phyloP scores from a whole-genome alignment of 1,139 yeast species.

The Wickerhamomyces sp. region DNA sequence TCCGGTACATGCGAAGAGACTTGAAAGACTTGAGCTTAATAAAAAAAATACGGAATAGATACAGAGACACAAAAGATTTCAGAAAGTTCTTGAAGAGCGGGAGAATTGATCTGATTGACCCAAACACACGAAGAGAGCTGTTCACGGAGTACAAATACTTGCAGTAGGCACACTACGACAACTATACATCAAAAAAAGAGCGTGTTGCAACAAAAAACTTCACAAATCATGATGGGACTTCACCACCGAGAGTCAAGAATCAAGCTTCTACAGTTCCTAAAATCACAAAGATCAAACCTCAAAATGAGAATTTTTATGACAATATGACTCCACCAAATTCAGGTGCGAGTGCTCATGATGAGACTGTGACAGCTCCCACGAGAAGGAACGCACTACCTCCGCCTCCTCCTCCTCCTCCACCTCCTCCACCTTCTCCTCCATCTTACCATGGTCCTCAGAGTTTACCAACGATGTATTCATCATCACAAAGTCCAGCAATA shows the following conservation, averaged over 20 bases:
- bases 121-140: conserved; percentile 7
- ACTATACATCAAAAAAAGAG: conserved; percentile 17
- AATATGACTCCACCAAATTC: not conserved
- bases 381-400: not conserved
- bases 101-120: conserved; percentile 18
- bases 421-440: not conserved
- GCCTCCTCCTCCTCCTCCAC: not conserved
- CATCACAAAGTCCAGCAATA: not conserved
- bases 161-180: conserved; percentile 15
- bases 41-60: conserved; percentile 13
- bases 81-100: conserved; percentile 17
- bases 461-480: not conserved
- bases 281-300: not conserved
- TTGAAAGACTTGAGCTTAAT: conserved; percentile 13
- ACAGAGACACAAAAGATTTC: conserved; percentile 11
- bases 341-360: not conserved
- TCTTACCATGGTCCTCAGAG: not conserved
- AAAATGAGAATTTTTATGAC: not conserved
- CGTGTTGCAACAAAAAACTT: conserved; percentile 5
- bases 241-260: too few species aligned
- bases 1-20: conserved; percentile 1
- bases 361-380: not conserved
- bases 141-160: conserved; percentile 12
- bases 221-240: not conserved
- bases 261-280: too few species aligned